Percentiles rank a stretch among this genome's conserved stretches.
Conservation (phyloP, 164 flowering plant genomes). For the Berberis vulgaris region DNA sequence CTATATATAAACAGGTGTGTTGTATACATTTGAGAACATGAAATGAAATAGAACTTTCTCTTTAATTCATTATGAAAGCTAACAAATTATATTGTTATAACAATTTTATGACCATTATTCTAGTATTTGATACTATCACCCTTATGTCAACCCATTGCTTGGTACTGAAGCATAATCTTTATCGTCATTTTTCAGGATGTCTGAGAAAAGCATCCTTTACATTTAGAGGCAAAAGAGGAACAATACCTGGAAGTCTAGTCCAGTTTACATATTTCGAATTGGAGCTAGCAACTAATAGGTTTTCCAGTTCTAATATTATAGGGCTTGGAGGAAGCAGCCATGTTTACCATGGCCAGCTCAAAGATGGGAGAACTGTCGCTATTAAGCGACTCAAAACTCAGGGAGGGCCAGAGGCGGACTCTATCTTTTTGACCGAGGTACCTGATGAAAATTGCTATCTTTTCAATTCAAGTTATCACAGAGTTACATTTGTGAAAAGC, state of each 20-base stretch:
- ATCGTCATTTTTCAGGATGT: constrained; percentile 45
- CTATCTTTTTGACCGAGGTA: constrained; percentile 68
- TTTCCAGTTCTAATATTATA: constrained; percentile 56
- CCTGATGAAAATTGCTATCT: constrained; percentile 1
- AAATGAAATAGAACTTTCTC: too few relatives aligned
- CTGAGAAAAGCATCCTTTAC: constrained; percentile 35
- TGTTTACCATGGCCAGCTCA: constrained; percentile 76
- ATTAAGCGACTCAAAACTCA: constrained; percentile 61
- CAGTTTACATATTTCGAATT: constrained; percentile 67
- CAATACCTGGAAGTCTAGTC: constrained; percentile 42
- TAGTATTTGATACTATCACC: not conserved
- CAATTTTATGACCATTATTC: too few relatives aligned
- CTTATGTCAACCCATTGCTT: not conserved
- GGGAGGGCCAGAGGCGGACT: constrained; percentile 62
- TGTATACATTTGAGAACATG: too few relatives aligned
- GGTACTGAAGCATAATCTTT: not conserved
- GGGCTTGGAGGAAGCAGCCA: constrained; percentile 92
- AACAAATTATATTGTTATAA: too few relatives aligned
- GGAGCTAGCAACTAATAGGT: constrained; percentile 72
- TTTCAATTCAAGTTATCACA: not conserved
- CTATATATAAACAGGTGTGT: too few relatives aligned
- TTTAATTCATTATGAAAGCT: too few relatives aligned
- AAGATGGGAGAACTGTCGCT: constrained; percentile 72
- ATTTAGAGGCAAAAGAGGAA: constrained; percentile 33
- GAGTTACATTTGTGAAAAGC: too few relatives aligned